Evolutionary conservation across 2,329 filamentous ascomycete genomes (phyloP).

Genomic region (Penicillium sp.): DNA sequence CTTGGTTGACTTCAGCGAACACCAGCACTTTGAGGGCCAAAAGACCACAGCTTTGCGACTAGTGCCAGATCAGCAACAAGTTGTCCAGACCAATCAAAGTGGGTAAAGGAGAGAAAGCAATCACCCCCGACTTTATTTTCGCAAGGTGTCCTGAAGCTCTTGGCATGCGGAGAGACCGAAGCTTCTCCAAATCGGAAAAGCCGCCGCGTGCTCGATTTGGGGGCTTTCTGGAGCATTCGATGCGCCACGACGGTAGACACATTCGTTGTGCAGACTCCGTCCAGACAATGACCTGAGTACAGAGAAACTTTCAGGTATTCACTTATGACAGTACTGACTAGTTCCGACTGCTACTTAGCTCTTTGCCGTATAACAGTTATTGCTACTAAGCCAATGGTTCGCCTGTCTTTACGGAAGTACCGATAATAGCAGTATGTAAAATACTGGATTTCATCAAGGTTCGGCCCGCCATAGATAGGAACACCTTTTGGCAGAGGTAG

Average conservation of each 20-base stretch:
- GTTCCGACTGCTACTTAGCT: too few species aligned
- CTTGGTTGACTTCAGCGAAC: background rate
- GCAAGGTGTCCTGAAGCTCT: conserved; percentile 41
- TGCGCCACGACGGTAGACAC: conserved; percentile 3
- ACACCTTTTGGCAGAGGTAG: too few species aligned
- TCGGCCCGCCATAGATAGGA: too few species aligned
- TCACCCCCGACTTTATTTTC: conserved; percentile 11
- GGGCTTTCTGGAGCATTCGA: background rate
- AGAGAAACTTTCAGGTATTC: too few species aligned
- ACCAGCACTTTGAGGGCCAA: conserved; percentile 2
- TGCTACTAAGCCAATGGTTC: too few species aligned
- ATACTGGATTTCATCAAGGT: too few species aligned
- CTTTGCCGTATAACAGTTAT: too few species aligned
- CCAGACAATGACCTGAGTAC: too few species aligned
- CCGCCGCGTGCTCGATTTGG: background rate
- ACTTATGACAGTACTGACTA: too few species aligned
- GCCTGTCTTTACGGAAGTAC: too few species aligned
- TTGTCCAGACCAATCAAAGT: too few species aligned
- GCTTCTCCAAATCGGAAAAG: conserved; percentile 14
- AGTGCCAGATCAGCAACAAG: background rate
- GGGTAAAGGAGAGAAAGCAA: conserved; percentile 7
- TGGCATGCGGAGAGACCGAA: conserved; percentile 27
- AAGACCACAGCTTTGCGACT: background rate
- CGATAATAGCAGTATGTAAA: too few species aligned
- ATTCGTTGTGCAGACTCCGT: background rate